Evolutionary conservation across 2,329 filamentous ascomycete genomes (phyloP).

Genomic region (Venturia effusa): DNA sequence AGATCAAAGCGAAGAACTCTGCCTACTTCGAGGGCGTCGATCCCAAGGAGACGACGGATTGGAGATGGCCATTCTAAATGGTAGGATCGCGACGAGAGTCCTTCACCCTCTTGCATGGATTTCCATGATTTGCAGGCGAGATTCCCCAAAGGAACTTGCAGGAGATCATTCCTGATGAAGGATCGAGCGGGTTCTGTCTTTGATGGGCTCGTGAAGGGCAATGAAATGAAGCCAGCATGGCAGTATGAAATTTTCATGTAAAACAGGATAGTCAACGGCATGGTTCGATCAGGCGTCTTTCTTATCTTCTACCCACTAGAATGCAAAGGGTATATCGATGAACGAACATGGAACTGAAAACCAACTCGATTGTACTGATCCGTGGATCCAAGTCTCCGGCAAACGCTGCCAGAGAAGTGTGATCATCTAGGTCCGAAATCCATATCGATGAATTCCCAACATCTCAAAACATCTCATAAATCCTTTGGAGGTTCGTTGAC

Average conservation of each 20-base stretch:
- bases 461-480: too few relatives aligned
- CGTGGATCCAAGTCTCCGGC: too few relatives aligned
- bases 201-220: background rate
- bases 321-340: background rate
- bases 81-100: background rate
- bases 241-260: background rate
- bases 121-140: background rate
- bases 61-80: conserved; percentile 46
- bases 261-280: background rate
- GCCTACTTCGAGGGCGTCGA: conserved; percentile 62
- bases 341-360: background rate
- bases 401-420: too few relatives aligned
- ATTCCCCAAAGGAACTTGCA: background rate
- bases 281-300: background rate
- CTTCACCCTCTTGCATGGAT: background rate
- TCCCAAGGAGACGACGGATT: conserved; percentile 52
- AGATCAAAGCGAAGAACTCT: conserved; percentile 52
- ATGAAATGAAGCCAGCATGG: background rate
- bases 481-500: too few relatives aligned
- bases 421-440: too few relatives aligned
- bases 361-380: too few relatives aligned
- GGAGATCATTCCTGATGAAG: background rate
- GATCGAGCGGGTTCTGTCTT: background rate
- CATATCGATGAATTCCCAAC: too few relatives aligned
- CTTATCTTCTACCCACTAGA: background rate